A percentile compares a stretch with the other conserved stretches of the same genome.
phyloP scores from a whole-genome alignment of 2,329 filamentous ascomycete genomes.

The Tolypocladium nubicola region DNA sequence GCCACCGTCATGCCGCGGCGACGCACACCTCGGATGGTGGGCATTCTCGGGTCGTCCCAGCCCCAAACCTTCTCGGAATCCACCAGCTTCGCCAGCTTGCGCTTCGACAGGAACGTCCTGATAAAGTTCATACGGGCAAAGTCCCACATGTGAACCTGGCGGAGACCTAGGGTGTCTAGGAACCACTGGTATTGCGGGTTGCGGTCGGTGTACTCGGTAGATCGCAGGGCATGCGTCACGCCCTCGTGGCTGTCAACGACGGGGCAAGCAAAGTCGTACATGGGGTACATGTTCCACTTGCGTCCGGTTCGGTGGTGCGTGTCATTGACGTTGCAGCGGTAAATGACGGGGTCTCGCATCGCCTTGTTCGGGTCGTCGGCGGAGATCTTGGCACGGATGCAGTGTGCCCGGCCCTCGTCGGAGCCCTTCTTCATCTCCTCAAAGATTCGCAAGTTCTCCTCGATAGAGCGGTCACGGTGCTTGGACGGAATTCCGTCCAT shows the following conservation, averaged over 20 bases:
- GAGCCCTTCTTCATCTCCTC: conserved; percentile 88
- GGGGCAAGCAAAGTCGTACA: conserved; percentile 79
- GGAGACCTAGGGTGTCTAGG: conserved; percentile 60
- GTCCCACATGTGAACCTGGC: conserved; percentile 75
- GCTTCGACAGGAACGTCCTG: conserved; percentile 72
- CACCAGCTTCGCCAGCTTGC: conserved; percentile 76
- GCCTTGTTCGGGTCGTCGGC: conserved; percentile 90
- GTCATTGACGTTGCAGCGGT: conserved; percentile 67
- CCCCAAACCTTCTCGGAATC: conserved; percentile 67
- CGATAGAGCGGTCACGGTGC: conserved; percentile 65
- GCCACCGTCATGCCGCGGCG: conserved; percentile 70
- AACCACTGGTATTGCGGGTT: conserved; percentile 86
- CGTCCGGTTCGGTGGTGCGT: conserved; percentile 68
- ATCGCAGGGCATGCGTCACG: conserved; percentile 72
- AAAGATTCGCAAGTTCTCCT: conserved; percentile 79
- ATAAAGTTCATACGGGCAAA: conserved; percentile 80
- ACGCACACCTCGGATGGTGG: conserved; percentile 69
- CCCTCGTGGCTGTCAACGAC: conserved; percentile 73
- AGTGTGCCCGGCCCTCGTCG: conserved; percentile 71
- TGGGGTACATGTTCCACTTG: conserved; percentile 78
- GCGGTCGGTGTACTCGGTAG: conserved; percentile 79
- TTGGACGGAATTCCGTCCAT: conserved; percentile 75
- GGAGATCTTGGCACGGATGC: conserved; percentile 90
- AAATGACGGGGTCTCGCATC: conserved; percentile 93
- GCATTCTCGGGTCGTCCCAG: conserved; percentile 83